A percentile compares a stretch with the other conserved stretches of the same genome.
These are phyloP conservation scores for Beta corolliflora DNA, from an alignment of 179 eudicot genomes.

Conservation along the genomic window DNA sequence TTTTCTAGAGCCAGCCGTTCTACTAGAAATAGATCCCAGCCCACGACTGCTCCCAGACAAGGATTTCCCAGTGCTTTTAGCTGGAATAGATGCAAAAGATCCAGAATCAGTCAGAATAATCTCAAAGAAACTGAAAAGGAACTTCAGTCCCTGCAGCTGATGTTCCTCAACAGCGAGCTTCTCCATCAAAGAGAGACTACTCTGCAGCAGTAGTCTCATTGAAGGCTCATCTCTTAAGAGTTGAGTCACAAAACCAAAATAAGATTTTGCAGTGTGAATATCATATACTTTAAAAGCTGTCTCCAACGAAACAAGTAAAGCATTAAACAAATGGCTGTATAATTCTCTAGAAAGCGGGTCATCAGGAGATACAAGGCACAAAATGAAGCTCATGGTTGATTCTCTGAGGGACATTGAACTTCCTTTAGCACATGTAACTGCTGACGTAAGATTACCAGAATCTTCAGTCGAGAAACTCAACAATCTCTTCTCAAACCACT, in stretches of 20 bases:
- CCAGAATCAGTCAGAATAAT: slow-evolving; percentile 69
- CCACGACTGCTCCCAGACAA: slow-evolving; percentile 47
- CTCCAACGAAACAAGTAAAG: slow-evolving; percentile 69
- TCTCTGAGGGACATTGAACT: slow-evolving; percentile 75
- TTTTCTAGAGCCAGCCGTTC: slow-evolving; percentile 67
- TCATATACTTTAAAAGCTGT: slow-evolving; percentile 73
- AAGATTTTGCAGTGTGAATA: slow-evolving; percentile 69
- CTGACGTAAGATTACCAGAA: slow-evolving; percentile 40
- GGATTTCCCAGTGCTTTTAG: slow-evolving; percentile 56
- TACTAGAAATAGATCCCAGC: slow-evolving; percentile 45
- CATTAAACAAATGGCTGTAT: slow-evolving; percentile 65
- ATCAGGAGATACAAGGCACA: slow-evolving; percentile 60
- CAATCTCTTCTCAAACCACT: slow-evolving; percentile 87
- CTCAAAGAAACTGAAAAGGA: slow-evolving; percentile 73
- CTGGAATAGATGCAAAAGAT: slow-evolving; percentile 40
- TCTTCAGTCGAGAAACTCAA: slow-evolving; percentile 58
- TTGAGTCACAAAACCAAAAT: slow-evolving; percentile 68
- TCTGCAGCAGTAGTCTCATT: slow-evolving; percentile 69
- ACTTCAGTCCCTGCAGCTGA: slow-evolving; percentile 83
- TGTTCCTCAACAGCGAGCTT: slow-evolving; percentile 76
- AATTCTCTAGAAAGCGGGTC: slow-evolving; percentile 56
- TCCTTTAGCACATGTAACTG: slow-evolving; percentile 46
- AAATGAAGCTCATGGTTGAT: slow-evolving; percentile 75
- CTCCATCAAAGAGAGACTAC: slow-evolving; percentile 66
- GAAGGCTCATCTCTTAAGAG: slow-evolving; percentile 74